Evolutionary conservation across 2,329 filamentous ascomycete genomes (phyloP).

Genomic region (Dactylellina sp.): DNA sequence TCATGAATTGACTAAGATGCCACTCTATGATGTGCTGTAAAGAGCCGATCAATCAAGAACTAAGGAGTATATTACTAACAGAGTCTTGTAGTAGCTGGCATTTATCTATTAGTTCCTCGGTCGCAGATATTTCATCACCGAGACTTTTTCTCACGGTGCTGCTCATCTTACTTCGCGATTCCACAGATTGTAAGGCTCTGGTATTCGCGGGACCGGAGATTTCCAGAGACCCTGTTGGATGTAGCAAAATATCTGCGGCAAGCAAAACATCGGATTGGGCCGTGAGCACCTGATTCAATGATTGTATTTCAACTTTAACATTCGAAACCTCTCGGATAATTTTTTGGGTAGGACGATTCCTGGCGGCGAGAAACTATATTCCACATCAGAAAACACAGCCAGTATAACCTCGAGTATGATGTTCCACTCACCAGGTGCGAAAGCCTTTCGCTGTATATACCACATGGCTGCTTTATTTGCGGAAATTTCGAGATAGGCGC

Average conservation of each 20-base stretch:
- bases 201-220: conserved; percentile 2
- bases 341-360: conserved; percentile 21
- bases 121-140: background rate
- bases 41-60: too few species aligned
- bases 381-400: background rate
- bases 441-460: conserved; percentile 29
- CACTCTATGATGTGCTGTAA: too few species aligned
- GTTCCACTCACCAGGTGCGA: conserved; percentile 16
- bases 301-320: conserved; percentile 3
- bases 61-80: conserved; percentile 8
- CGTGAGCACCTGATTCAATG: conserved; percentile 1
- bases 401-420: background rate
- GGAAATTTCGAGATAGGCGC: conserved; percentile 11
- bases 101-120: conserved; percentile 7
- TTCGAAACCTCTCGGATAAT: conserved; percentile 24
- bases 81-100: background rate
- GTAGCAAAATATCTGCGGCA: conserved; percentile 13
- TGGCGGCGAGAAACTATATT: conserved; percentile 14
- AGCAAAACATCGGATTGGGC: conserved; percentile 11
- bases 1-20: too few species aligned
- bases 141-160: conserved; percentile 13
- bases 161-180: conserved; percentile 8
- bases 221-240: conserved; percentile 35
- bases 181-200: background rate
- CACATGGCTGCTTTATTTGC: background rate